Evolutionary conservation across 108 stramenopile genomes (phyloP), one percentile per base, ranked within the genome.

Genomic region (Nitzschia inconspicua): DNA sequence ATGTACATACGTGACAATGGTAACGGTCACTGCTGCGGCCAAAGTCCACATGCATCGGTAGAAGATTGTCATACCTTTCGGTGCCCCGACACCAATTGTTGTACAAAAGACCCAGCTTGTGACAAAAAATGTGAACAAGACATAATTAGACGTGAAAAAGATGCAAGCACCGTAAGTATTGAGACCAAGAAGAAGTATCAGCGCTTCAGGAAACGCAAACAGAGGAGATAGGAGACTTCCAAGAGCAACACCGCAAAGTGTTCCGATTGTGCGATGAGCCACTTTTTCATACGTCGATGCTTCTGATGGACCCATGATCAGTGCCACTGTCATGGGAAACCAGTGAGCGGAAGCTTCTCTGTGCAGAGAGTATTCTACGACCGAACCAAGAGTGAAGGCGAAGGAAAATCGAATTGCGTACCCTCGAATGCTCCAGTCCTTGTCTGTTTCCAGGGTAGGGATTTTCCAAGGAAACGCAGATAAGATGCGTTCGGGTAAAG

Each of bases 271-370:
- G 8, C 51, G 26, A 29, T 52, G 51, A 10, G 51, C 51, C 51
- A 52, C 51, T 2, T 29, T 25, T 52, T 52, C 20, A 30, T 52
- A 52, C 32, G 51, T 52, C 14, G 51, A 13, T 10, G 16, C 51
- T 19, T 52, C 29, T 1, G 51, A 31, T 7, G 51, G 51, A 4
- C 14, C 24, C 27, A 29, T 28, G 27, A 52, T 52, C 2, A 52
- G 30, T 3, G 20, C 51, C 13, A 52, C 51, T 2, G 51, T 52
- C 51, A 52, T 52, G 2, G 51, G 51, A 19, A 52, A 52, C 51
- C 51, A 52, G 5, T 52, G 24, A n/a, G 29, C 51, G 16, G 29
- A 28, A 4, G 27, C n/a, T 28, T 5, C 14, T 11, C 13, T 8
- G 13, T 1, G 30, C 11, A 32, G 8, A 16, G 32, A 32, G 14